These are phyloP conservation scores for Podospora sp. DNA, from an alignment of 495 filamentous ascomycete genomes.

Conservation along the genomic window DNA sequence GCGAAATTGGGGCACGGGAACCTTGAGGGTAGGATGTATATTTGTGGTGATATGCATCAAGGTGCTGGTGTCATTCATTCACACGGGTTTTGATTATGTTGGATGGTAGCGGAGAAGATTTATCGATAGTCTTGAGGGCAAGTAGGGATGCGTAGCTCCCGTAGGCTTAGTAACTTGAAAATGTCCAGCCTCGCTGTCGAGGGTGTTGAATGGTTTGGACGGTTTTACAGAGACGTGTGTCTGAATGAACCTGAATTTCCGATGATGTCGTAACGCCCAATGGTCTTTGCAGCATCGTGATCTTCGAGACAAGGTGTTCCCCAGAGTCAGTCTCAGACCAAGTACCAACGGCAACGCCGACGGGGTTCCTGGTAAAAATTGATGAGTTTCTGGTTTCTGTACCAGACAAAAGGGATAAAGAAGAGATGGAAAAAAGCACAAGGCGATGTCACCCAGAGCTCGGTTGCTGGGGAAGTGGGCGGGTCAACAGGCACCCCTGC, in stretches of 20 bases:
- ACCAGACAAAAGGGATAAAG: neutral
- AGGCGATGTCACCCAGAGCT: neutral
- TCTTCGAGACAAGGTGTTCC: slow-evolving; percentile 15
- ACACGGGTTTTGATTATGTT: neutral
- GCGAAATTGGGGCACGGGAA: slow-evolving; percentile 3
- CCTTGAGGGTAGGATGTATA: slow-evolving; percentile 14
- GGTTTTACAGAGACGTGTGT: neutral
- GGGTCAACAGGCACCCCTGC: neutral
- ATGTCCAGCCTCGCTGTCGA: neutral
- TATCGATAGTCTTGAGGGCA: neutral
- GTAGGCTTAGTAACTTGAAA: neutral
- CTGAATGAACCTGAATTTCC: slow-evolving; percentile 2
- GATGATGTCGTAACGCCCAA: slow-evolving; percentile 5
- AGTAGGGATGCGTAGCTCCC: neutral
- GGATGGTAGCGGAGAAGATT: neutral
- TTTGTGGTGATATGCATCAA: neutral
- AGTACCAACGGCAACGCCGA: neutral
- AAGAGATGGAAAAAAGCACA: neutral
- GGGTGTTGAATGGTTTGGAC: neutral
- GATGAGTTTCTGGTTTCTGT: no score
- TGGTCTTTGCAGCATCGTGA: neutral
- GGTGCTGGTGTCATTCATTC: neutral
- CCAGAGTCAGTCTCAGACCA: slow-evolving; percentile 1
- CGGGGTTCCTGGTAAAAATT: neutral
- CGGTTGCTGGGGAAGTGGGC: slow-evolving; percentile 24